Evolutionary conservation across 2,329 filamentous ascomycete species (phyloP), one percentile per base, ranked within the genome.

Genomic region (Proliferodiscus dingleyae): DNA sequence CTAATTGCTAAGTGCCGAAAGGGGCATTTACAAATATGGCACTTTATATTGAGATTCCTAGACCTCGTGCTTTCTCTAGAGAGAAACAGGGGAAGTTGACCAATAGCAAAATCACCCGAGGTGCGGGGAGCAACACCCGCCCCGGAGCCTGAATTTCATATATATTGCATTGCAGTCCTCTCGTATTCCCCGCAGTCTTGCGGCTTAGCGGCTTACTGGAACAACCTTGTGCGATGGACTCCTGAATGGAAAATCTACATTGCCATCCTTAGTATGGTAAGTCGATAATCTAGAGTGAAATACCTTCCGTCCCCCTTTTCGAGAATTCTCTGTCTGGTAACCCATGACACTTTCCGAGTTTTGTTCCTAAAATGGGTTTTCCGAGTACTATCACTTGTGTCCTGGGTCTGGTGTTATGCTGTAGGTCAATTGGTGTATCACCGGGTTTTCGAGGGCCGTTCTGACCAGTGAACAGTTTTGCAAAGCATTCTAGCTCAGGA

Each of bases 401-500:
- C 45, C 29, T 59, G 37, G 53, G 46, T 34, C 38, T 52, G 44
- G 47, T 48, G 26, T 37, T 49, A 21, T 54, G 36, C 46, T 52
- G 58, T 59, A 34, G 46, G 55, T 48, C n/a, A n/a, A n/a, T n/a
- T n/a, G n/a, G n/a, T n/a, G n/a, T n/a, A n/a, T n/a, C n/a, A n/a
- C n/a, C n/a, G 33, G 9, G 23, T 19, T 29, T 26, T n/a, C 32
- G 16, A 15, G 10, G 26, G 6, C 19, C 41, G 19, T 22, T 36
- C 47, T 53, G 19, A 56, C 33, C 18, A 13, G 5, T 24, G 34
- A 4, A 5, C 42, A 61, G 60, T 47, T 43, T 38, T 56, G 18
- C 19, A 32, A 30, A 40, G 41, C 5, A 53, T 56, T 29, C 33
- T 51, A 13, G 55, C 53, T 32, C 60, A 62, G 38, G 60, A 61